phyloP scores from a whole-genome alignment of 2,329 filamentous ascomycete species.

The Sarocladiaceae sp. region DNA sequence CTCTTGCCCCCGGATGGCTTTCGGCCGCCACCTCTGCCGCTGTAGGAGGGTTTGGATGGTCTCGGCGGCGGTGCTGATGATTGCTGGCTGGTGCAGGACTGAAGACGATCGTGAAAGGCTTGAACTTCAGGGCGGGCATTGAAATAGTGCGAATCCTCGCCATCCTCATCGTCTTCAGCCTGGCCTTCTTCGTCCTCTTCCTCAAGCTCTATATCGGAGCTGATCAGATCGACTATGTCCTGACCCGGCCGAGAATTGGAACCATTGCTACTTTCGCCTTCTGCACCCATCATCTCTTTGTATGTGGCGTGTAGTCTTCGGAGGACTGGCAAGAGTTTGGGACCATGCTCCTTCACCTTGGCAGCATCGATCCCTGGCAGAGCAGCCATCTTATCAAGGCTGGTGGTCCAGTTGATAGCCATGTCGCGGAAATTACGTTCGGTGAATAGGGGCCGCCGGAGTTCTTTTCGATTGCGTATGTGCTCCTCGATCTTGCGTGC shows the following conservation, averaged over 20 bases:
- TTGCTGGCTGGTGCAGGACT: slow-evolving; percentile 19
- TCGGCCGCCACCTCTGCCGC: slow-evolving; percentile 16
- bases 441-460: slow-evolving; percentile 61
- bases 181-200: slow-evolving; percentile 33
- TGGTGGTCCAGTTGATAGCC: slow-evolving; percentile 64
- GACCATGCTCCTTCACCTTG: slow-evolving; percentile 59
- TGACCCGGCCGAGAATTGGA: slow-evolving; percentile 16
- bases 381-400: slow-evolving; percentile 54
- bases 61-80: not conserved
- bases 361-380: slow-evolving; percentile 61
- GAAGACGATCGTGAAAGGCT: slow-evolving; percentile 28
- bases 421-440: slow-evolving; percentile 68
- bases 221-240: slow-evolving; percentile 53
- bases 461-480: slow-evolving; percentile 54
- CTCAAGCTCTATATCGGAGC: slow-evolving; percentile 36
- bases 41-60: not conserved
- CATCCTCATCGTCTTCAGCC: slow-evolving; percentile 31
- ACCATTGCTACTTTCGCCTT: slow-evolving; percentile 13
- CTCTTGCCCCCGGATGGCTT: slow-evolving; percentile 24
- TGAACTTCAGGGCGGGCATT: slow-evolving; percentile 25
- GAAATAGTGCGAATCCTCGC: slow-evolving; percentile 47
- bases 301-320: slow-evolving; percentile 42
- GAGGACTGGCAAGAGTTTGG: slow-evolving; percentile 56
- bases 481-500: slow-evolving; percentile 58
- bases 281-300: slow-evolving; percentile 43